These are phyloP conservation scores for Paramyrothecium roridum DNA, from an alignment of 2,329 filamentous ascomycete species.

Conservation along the genomic window DNA sequence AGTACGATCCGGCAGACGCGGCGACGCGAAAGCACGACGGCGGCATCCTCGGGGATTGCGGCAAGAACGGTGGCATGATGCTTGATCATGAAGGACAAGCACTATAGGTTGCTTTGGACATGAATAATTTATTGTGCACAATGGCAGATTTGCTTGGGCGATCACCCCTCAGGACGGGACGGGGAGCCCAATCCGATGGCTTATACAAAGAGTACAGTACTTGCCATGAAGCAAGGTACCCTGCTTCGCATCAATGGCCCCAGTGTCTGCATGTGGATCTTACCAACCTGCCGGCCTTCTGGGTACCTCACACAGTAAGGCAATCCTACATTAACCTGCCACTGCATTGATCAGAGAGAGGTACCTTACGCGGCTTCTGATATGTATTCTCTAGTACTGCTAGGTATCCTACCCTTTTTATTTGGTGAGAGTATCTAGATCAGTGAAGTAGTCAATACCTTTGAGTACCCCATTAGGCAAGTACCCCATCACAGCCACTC, in stretches of 20 bases:
- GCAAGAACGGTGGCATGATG: too few species aligned
- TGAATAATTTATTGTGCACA: background rate
- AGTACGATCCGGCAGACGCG: too few species aligned
- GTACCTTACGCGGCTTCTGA: background rate
- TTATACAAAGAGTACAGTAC: too few species aligned
- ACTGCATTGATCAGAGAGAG: background rate
- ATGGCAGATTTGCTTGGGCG: background rate
- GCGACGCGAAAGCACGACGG: too few species aligned
- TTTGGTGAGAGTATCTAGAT: too few species aligned
- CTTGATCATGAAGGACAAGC: too few species aligned
- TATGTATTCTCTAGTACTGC: too few species aligned
- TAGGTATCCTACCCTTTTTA: too few species aligned
- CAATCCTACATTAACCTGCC: background rate
- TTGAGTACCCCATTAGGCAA: too few species aligned
- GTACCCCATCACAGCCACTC: slow-evolving; percentile 1
- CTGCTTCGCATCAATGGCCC: background rate
- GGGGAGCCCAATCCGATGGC: background rate
- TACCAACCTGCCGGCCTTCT: background rate
- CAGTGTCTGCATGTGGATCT: background rate
- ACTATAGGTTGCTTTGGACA: too few species aligned
- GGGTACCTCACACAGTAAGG: background rate
- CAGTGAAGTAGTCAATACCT: too few species aligned
- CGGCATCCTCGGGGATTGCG: too few species aligned
- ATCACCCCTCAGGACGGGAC: background rate
- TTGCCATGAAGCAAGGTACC: background rate